These are phyloP conservation scores for Saccharomycopsis hybrid DNA, from an alignment of 1,139 yeast genomes.

Conservation along the genomic window DNA sequence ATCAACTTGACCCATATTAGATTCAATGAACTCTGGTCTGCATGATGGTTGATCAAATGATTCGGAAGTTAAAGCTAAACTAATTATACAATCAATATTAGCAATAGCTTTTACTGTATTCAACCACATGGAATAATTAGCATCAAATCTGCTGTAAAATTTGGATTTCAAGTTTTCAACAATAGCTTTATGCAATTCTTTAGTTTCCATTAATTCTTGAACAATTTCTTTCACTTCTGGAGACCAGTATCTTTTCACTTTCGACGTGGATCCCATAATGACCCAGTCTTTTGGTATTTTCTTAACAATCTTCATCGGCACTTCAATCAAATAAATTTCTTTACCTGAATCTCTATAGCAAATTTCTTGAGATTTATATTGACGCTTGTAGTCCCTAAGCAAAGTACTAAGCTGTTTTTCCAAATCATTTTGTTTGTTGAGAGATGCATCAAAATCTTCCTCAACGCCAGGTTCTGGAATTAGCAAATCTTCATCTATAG, in stretches of 20 bases:
- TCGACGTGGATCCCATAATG: constrained; percentile 91
- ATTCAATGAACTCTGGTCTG: constrained; percentile 67
- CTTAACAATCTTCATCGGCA: constrained; percentile 61
- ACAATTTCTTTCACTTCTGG: constrained; percentile 78
- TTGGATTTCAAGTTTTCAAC: constrained; percentile 66
- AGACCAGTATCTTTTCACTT: constrained; percentile 88
- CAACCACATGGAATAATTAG: constrained; percentile 51
- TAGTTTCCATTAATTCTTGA: constrained; percentile 75
- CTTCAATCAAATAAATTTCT: constrained; percentile 82
- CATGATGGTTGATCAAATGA: constrained; percentile 77
- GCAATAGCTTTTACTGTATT: constrained; percentile 53
- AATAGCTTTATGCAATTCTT: constrained; percentile 71
- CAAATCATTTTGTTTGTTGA: constrained; percentile 45
- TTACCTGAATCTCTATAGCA: constrained; percentile 87
- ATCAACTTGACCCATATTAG: constrained; percentile 43
- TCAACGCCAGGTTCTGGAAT: constrained; percentile 83
- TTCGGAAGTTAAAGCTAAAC: constrained; percentile 75
- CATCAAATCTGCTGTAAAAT: constrained; percentile 68
- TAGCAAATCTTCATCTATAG: constrained; percentile 57
- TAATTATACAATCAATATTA: constrained; percentile 71
- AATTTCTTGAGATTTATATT: constrained; percentile 66
- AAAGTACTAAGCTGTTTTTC: constrained; percentile 52
- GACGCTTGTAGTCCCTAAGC: constrained; percentile 56
- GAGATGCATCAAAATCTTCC: constrained; percentile 74
- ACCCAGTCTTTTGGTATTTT: constrained; percentile 83